Evolutionary conservation across 192 early-diverging fungal genomes (phyloP), one percentile per base, ranked within the genome.

Genomic region (Backusella tarrabulga): DNA sequence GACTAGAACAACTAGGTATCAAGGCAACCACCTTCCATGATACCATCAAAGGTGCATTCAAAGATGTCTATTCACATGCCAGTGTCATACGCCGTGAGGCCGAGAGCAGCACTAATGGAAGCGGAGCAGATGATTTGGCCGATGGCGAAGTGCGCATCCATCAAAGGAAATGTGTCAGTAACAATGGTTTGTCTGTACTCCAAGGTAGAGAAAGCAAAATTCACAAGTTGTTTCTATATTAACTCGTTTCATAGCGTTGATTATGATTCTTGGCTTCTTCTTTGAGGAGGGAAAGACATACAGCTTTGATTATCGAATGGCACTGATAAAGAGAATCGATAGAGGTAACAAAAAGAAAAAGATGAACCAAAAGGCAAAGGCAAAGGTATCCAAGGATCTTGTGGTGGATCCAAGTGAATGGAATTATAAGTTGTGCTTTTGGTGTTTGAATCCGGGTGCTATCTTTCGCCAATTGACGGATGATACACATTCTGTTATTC

Each of bases 401-500:
- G 15, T 15, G n/a, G 32, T 54, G 52, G 34, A 46, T 67, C 34
- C 74, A 2, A 68, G 32, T 34, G 71, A 77, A 34, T 79, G 78
- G 78, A 50, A 19, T 46, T 56, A 29, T 11, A 73, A 75, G 17
- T 34, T 79, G 14, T 73, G 78, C 6, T 79, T 79, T 50, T 75
- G 76, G 75, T 85, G 84, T 75, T 74, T 84, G 17, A 87, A 87
- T 38, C 79, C 86, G n/a, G 84, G 84, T 11, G 56, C 83, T 26
- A 77, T 79, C 34, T 87, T 87, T 77, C 52, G 52, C 2, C 81
- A 88, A 38, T 80, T 91, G 9, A 75, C 87, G 0, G 50, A 74
- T 0, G 17, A 74, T n/a, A 73, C 88, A 0, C 83, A 85, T 9
- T 87, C 90, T 0, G 81, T 92, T 19, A 77, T 92, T 5, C 66